Evolutionary conservation across 306 rosid genomes (phyloP), one percentile per base, ranked within the genome.

Genomic region (Vigna reflexopilosa): DNA sequence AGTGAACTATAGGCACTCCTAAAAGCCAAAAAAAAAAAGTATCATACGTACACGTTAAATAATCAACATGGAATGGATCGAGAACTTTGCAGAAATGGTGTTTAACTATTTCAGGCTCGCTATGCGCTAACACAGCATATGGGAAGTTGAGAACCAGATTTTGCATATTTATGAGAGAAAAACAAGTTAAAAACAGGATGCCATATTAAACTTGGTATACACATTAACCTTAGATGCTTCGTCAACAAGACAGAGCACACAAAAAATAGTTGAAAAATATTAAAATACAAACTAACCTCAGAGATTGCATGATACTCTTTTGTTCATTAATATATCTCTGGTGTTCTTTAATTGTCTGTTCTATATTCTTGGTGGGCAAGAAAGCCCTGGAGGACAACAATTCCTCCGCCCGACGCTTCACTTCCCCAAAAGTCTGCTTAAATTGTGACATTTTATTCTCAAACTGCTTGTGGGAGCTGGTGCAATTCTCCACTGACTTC

Each of bases 271-370:
- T 67, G 50, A 55, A 49, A 66, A 67, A 44, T 56, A 11, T 42
- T 45, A 45, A 45, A 66, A 73, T 48, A 17, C 44, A 74, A 83
- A 66, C 96, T 47, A 84, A 96, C 99, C 98, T 93, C 86, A 96
- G 88, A 45, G 99, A 93, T 88, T 90, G 98, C 97, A 96, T 85
- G 77, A 96, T 96, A 81, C 89, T 96, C 88, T 86, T 91, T 58
- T 96, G 99, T 73, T 93, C 99, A 55, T 65, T 83, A 75, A 90
- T 72, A 78, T 22, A 77, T 82, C 68, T 86, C 82, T 84, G 97
- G 68, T 88, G 89, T 52, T 96, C 97, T 83, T 85, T 88, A 45
- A 93, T 84, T 45, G 83, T 67, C 58, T 54, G 86, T 34, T 96
- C 98, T 84, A 86, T 78, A 72, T 78, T 79, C 84, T 78, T 84